Percentiles rank a stretch among this genome's conserved stretches.
These are phyloP conservation scores for Trichothecium sympodiale DNA, from an alignment of 2,329 filamentous ascomycete species.

Conservation along the genomic window DNA sequence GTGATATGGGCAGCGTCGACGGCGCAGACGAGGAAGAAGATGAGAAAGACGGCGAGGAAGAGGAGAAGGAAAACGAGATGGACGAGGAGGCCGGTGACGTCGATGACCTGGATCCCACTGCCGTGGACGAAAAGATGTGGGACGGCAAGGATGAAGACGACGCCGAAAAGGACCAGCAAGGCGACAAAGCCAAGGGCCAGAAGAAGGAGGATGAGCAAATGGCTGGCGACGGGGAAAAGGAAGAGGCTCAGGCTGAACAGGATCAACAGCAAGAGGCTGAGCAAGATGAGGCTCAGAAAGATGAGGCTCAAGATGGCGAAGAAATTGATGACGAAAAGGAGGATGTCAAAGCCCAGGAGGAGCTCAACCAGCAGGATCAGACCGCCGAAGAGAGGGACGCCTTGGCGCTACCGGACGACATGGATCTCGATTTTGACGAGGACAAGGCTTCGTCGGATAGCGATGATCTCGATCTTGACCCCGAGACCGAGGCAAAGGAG, in stretches of 20 bases:
- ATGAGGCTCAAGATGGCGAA: slow-evolving; percentile 41
- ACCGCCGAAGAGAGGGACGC: slow-evolving; percentile 73
- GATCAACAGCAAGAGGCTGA: slow-evolving; percentile 28
- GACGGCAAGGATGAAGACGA: slow-evolving; percentile 74
- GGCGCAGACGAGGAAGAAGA: slow-evolving; percentile 50
- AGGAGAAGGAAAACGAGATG: slow-evolving; percentile 61
- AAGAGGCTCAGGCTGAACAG: too few species aligned
- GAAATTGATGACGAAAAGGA: slow-evolving; percentile 49
- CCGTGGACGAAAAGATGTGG: slow-evolving; percentile 98
- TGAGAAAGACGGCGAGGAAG: slow-evolving; percentile 49
- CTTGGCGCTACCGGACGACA: slow-evolving; percentile 76
- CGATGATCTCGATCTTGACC: slow-evolving; percentile 48
- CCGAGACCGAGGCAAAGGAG: slow-evolving; percentile 35
- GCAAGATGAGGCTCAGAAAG: slow-evolving; percentile 33
- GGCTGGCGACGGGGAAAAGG: slow-evolving; percentile 43
- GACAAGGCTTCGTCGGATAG: slow-evolving; percentile 42
- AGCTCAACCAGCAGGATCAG: slow-evolving; percentile 53
- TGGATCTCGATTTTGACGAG: slow-evolving; percentile 72
- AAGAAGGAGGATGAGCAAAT: slow-evolving; percentile 54
- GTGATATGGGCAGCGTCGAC: slow-evolving; percentile 60
- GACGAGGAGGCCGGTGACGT: slow-evolving; percentile 88
- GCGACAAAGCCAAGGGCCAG: slow-evolving; percentile 59
- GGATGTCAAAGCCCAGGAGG: slow-evolving; percentile 42
- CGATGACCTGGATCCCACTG: slow-evolving; percentile 77
- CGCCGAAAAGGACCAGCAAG: slow-evolving; percentile 72